phyloP scores from a whole-genome alignment of 139 green algal genomes.

The Chlorella sp. region DNA sequence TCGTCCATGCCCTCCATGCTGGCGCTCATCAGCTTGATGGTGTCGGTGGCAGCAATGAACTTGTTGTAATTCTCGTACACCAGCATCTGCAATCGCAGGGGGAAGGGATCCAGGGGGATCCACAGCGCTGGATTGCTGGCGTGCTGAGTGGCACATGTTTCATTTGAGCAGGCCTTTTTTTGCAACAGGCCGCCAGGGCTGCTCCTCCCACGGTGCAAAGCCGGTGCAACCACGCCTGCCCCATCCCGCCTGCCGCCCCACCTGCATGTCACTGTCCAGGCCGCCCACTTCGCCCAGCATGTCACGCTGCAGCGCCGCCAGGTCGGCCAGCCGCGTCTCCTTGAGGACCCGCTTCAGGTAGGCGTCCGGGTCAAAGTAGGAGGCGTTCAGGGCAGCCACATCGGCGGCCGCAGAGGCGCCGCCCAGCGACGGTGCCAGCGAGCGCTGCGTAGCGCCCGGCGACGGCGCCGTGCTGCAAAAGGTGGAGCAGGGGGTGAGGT shows the following conservation, averaged over 20 bases:
- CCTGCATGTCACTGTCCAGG: conserved; percentile 94
- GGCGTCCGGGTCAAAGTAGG: conserved; percentile 41
- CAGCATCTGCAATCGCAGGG: conserved; percentile 85
- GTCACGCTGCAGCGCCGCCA: conserved; percentile 72
- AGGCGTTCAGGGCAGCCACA: conserved; percentile 18
- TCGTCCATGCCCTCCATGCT: conserved; percentile 77
- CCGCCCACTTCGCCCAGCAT: conserved; percentile 90
- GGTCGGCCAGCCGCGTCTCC: conserved; percentile 40
- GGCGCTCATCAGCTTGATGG: conserved; percentile 80
- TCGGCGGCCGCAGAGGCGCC: neutral
- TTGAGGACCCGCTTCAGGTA: conserved; percentile 37
- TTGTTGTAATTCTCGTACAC: conserved; percentile 99
- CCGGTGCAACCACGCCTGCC: no score
- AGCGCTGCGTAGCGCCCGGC: neutral
- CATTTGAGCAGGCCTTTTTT: no score
- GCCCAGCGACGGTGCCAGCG: neutral
- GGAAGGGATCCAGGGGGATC: neutral
- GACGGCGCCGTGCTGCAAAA: neutral
- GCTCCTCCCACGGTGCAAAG: no score
- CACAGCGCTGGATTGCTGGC: no score
- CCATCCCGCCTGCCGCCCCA: neutral
- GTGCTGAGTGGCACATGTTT: no score
- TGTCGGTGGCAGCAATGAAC: conserved; percentile 98
- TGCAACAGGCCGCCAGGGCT: no score
- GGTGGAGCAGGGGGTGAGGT: neutral